Evolutionary conservation across 2,329 filamentous ascomycete genomes (phyloP).

Genomic region (Phoma sp.): DNA sequence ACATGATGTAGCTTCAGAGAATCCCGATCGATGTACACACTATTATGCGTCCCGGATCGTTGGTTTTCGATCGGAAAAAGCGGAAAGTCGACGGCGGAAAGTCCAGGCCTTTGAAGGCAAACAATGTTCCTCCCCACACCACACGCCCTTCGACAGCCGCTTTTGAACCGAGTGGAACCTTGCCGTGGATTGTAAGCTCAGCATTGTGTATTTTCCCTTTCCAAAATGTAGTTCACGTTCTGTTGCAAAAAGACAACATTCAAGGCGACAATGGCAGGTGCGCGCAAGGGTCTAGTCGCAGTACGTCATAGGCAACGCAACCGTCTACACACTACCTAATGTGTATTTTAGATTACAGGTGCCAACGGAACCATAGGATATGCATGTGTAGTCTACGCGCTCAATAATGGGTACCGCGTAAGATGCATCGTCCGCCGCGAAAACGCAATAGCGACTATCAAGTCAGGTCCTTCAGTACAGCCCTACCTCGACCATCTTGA

Average conservation of each 20-base stretch:
- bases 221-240: neutral
- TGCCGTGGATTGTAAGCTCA: slow-evolving; percentile 3
- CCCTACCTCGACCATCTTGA: slow-evolving; percentile 29
- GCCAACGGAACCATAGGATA: slow-evolving; percentile 47
- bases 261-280: slow-evolving; percentile 16
- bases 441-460: slow-evolving; percentile 33
- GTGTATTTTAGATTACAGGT: slow-evolving; percentile 37
- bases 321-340: slow-evolving; percentile 1
- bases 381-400: slow-evolving; percentile 34
- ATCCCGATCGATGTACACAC: slow-evolving; percentile 10
- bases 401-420: slow-evolving; percentile 38
- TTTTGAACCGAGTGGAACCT: neutral
- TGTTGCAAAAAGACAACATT: neutral
- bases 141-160: slow-evolving; percentile 7
- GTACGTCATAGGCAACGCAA: slow-evolving; percentile 21
- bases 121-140: neutral
- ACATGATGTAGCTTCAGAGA: neutral
- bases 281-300: slow-evolving; percentile 27
- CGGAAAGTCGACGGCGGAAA: neutral
- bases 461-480: slow-evolving; percentile 36
- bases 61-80: slow-evolving; percentile 7
- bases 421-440: slow-evolving; percentile 42
- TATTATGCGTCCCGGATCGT: neutral
- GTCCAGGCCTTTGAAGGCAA: neutral
- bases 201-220: neutral